Percentiles rank a stretch among this genome's conserved stretches.
phyloP scores from a whole-genome alignment of 169 alveolate species.

The Cryptosporidium ubiquitum region DNA sequence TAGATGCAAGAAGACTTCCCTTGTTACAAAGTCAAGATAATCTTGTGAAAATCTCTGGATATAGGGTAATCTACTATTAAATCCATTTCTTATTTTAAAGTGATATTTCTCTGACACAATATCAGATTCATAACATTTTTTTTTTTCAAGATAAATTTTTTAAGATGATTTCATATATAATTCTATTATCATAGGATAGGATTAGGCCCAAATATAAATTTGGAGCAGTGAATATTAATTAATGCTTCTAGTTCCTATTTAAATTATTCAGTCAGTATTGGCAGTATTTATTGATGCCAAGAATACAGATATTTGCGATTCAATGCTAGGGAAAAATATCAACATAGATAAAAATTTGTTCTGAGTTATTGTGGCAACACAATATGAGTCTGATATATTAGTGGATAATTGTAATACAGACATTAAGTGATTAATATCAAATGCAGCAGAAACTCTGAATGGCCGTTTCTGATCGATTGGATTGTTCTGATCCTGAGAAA shows the following conservation, averaged over 20 bases:
- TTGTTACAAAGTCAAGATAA: too few species aligned
- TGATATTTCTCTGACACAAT: neutral
- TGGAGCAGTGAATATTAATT: neutral
- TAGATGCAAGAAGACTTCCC: neutral
- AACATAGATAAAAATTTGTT: slow-evolving; percentile 49
- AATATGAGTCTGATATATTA: slow-evolving; percentile 33
- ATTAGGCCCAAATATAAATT: neutral
- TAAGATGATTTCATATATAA: too few species aligned
- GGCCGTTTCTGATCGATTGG: neutral
- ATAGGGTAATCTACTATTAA: neutral
- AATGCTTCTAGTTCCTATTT: neutral
- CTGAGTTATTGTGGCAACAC: slow-evolving; percentile 58
- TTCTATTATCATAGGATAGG: neutral
- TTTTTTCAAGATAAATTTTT: neutral
- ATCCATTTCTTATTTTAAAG: neutral
- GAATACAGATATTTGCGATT: slow-evolving; percentile 61
- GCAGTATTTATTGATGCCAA: slow-evolving; percentile 40
- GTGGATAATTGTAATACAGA: slow-evolving; percentile 23
- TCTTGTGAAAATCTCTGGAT: neutral
- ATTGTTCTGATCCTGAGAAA: neutral
- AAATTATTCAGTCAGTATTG: neutral
- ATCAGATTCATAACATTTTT: neutral
- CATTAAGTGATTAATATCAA: slow-evolving; percentile 63
- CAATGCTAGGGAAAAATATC: slow-evolving; percentile 40
- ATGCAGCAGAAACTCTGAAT: slow-evolving; percentile 24